These are phyloP conservation scores for Coniochaeta sp. DNA, from an alignment of 2,329 filamentous ascomycete species.

Conservation along the genomic window DNA sequence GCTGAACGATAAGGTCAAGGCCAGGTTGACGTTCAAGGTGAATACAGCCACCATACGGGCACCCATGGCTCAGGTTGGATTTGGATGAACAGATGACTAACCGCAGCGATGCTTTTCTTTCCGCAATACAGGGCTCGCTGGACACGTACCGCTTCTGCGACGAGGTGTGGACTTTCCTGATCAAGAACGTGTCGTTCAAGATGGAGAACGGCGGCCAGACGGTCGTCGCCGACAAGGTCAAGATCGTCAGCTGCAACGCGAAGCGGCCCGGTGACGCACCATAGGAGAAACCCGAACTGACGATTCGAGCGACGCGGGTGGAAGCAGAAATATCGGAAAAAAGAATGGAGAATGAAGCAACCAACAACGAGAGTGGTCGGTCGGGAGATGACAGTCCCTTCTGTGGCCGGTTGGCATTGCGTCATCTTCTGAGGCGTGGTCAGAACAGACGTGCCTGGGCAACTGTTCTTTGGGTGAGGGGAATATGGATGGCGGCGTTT, in stretches of 20 bases:
- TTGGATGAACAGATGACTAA: not conserved
- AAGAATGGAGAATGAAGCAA: too few species aligned
- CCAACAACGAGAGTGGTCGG: too few species aligned
- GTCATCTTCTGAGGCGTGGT: too few species aligned
- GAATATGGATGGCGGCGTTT: not conserved
- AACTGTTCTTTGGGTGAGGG: not conserved
- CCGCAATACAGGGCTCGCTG: conserved; percentile 68
- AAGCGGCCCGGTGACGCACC: conserved; percentile 47
- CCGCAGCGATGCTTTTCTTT: not conserved
- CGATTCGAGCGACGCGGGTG: not conserved
- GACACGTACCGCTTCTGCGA: conserved; percentile 99
- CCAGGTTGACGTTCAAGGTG: conserved; percentile 92
- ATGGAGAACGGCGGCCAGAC: conserved; percentile 71
- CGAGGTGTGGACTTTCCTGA: conserved; percentile 98
- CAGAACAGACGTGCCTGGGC: too few species aligned
- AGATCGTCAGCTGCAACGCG: conserved; percentile 97
- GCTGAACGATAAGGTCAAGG: conserved; percentile 85
- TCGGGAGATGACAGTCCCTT: too few species aligned
- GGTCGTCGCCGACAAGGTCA: conserved; percentile 83
- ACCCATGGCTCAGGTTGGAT: conserved; percentile 3
- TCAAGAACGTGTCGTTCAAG: conserved; percentile 99
- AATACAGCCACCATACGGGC: conserved; percentile 12
- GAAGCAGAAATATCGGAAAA: too few species aligned
- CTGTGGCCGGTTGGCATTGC: too few species aligned
- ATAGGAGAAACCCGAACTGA: conserved; percentile 8